Percentiles rank a stretch among this genome's conserved stretches.
These are phyloP conservation scores for Melastoma candidum DNA, from an alignment of 441 rosid genomes.

Conservation along the genomic window DNA sequence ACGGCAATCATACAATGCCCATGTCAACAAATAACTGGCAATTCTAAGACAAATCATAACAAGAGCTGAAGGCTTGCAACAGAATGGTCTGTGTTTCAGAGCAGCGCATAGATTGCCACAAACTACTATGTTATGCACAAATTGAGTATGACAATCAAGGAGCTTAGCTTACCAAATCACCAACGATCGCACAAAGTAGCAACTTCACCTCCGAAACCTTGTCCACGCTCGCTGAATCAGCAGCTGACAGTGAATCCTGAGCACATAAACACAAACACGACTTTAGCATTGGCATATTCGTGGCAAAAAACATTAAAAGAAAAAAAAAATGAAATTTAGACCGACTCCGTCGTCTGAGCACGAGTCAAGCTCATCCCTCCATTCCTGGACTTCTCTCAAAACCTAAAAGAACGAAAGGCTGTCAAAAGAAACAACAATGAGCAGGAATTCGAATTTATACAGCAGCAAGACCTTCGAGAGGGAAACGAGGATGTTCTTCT, in stretches of 20 bases:
- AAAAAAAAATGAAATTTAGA: slow-evolving; percentile 3
- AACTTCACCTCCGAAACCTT: slow-evolving; percentile 5
- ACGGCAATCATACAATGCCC: too few relatives aligned
- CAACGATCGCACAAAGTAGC: slow-evolving; percentile 24
- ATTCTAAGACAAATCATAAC: too few relatives aligned
- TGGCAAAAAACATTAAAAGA: background rate
- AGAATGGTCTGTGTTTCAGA: too few relatives aligned
- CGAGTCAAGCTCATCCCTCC: slow-evolving; percentile 19
- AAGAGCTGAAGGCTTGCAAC: too few relatives aligned
- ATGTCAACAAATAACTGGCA: too few relatives aligned
- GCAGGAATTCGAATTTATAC: background rate
- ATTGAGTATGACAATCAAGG: too few relatives aligned
- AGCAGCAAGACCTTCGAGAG: slow-evolving; percentile 41
- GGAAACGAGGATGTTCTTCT: slow-evolving; percentile 38
- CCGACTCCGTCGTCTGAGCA: slow-evolving; percentile 21
- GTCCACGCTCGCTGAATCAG: slow-evolving; percentile 12
- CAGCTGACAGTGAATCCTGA: background rate
- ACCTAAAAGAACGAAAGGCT: slow-evolving; percentile 21
- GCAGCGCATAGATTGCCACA: background rate
- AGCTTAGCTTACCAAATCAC: slow-evolving; percentile 38
- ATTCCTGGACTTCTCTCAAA: slow-evolving; percentile 36
- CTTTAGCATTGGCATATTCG: background rate
- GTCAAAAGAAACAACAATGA: background rate
- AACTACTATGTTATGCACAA: background rate
- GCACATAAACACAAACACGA: background rate